Base-by-base conservation (phyloP, 2,329 filamentous ascomycete genomes). In the Clonostachys chloroleuca region DNA sequence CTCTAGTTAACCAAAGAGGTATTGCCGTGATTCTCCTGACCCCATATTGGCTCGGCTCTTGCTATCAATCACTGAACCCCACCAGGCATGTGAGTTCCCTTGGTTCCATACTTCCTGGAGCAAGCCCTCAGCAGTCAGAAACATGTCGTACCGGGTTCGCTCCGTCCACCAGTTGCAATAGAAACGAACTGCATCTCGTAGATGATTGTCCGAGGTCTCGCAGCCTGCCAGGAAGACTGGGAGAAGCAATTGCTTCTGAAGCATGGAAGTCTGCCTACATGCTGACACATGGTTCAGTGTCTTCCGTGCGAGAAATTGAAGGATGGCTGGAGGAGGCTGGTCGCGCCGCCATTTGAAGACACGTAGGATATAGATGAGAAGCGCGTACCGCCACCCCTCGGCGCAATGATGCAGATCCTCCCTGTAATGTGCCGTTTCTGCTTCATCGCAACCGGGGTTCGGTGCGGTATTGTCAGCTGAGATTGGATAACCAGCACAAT, bases 211-310 rank as follows among this genome's bases (percentile, higher is more conserved):
- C 12, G 35, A 51, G 2, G 57, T 58, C 49, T 66, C 65, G 2
- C 57, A 39, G 13, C 36, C 64, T 1, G 63, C 63, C 1, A 69
- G 48, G 34, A 69, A 68, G 0, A 67, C 56, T 1, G 65, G 64
- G 2, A 69, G 54, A 5, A 69, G 56, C 0, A 67, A 51, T 39
- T 68, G 65, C 44, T 68, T 68, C 48, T 66, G 64, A 1, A 61
- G 53, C 42, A 62, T 56, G 1, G 54, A 56, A 10, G 53, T 59
- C 10, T 47, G 49, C 9, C 61, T 52, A 45, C 62, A 65, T 16
- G 55, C 57, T 8, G 54, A 49, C n/a, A 61, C 56, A 49, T 62
- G 56, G 39, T 61, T 56, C 35, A 67, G 52, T 2, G 56, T 60
- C 16, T 51, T 52, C 10, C 63, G 59, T 1, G 57, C 54, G 9